A percentile compares a stretch with the other conserved stretches of the same genome.
Conservation (phyloP, 2,329 filamentous ascomycete species). For the Xylaria sp. region DNA sequence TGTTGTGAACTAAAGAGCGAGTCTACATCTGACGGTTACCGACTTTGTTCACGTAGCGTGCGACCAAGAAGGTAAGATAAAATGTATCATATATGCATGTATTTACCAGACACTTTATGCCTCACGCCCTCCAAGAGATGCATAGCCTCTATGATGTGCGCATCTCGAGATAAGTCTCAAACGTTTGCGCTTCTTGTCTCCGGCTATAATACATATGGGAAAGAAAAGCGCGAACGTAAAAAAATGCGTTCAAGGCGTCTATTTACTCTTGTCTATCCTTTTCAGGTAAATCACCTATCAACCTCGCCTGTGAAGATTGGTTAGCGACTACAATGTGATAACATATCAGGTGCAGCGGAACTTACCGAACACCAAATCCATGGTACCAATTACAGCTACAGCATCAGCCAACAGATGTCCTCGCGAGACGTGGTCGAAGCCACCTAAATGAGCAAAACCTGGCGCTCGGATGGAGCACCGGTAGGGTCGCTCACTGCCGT, state of each 20-base stretch:
- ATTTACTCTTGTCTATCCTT: constrained; percentile 25
- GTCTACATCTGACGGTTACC: too few species aligned
- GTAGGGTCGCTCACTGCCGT: constrained; percentile 95
- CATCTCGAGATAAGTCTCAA: constrained; percentile 20
- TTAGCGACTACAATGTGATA: constrained; percentile 41
- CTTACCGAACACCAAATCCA: constrained; percentile 89
- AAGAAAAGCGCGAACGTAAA: constrained; percentile 29
- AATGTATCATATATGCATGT: constrained; percentile 23
- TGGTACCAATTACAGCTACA: constrained; percentile 90
- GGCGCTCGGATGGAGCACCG: constrained; percentile 96
- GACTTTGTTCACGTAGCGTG: neutral
- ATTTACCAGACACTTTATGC: constrained; percentile 25
- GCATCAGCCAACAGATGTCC: constrained; percentile 95
- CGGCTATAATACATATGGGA: constrained; percentile 41
- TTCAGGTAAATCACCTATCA: constrained; percentile 54
- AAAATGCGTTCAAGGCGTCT: constrained; percentile 22
- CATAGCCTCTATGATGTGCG: constrained; percentile 19
- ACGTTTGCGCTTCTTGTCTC: constrained; percentile 22
- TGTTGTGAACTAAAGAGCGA: too few species aligned
- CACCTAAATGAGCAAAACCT: constrained; percentile 91
- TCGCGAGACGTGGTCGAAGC: constrained; percentile 91
- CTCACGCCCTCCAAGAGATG: neutral
- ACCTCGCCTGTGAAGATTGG: constrained; percentile 58
- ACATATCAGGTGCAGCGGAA: constrained; percentile 20
- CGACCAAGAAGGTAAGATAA: neutral